phyloP scores from a whole-genome alignment of 768 basidiomycete species.

The Cyathus striatus region DNA sequence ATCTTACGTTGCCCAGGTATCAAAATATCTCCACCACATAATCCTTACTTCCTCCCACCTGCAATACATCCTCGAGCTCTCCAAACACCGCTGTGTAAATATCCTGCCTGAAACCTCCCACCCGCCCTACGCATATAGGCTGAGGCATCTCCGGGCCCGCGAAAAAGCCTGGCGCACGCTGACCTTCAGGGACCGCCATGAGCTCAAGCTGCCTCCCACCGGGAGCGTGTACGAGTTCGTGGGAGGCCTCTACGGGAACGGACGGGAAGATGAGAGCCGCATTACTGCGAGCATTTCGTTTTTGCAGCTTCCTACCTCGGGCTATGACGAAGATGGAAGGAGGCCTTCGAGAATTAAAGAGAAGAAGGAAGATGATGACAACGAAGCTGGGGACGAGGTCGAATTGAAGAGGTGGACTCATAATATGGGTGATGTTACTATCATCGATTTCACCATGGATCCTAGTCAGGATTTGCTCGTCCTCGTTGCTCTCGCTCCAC shows the following conservation, averaged over 20 bases:
- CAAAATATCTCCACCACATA: conserved; percentile 29
- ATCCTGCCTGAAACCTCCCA: conserved; percentile 21
- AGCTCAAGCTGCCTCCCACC: conserved; percentile 33
- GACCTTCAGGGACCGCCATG: conserved; percentile 29
- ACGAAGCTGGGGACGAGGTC: no score
- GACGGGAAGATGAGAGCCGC: conserved; percentile 36
- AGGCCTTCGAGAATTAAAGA: conserved; percentile 11
- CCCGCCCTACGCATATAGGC: conserved; percentile 32
- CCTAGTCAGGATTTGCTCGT: conserved; percentile 49
- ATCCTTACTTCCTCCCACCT: conserved; percentile 38
- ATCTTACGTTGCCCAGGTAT: conserved; percentile 23
- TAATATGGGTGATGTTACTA: conserved; percentile 31
- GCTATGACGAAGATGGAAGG: conserved; percentile 13
- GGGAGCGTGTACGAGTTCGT: conserved; percentile 48
- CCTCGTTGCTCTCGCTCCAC: conserved; percentile 37
- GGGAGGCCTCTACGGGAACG: conserved; percentile 46
- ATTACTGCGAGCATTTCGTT: conserved; percentile 43
- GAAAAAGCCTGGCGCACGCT: conserved; percentile 46
- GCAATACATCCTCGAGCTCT: conserved; percentile 46
- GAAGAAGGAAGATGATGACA: no score
- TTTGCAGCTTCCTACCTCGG: conserved; percentile 38
- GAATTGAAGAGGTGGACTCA: conserved; percentile 38
- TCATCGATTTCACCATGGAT: conserved; percentile 57
- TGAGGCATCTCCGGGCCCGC: conserved; percentile 32
- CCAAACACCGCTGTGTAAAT: conserved; percentile 38